Base-by-base conservation (phyloP, 768 basidiomycete genomes). In the Calocybe cyanea region DNA sequence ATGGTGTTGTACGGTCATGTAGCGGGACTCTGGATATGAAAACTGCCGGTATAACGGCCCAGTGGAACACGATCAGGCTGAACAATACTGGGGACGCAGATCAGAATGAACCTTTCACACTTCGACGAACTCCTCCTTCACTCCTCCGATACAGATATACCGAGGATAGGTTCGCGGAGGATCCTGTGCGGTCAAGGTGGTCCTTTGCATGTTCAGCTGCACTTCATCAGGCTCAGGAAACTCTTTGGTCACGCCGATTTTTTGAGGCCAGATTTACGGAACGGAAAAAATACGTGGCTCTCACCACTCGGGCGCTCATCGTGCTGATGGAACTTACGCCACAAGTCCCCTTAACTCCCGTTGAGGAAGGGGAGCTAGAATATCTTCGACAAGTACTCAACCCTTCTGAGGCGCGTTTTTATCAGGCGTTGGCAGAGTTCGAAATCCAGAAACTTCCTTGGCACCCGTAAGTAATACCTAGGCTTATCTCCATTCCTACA, bases 351-450 rank as follows among this genome's bases (percentile, higher is more conserved):
- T 52, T 67, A 28, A 58, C 50, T 14, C 40, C 42, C 18, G 51
- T 47, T 15, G 67, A 68, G 42, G 56, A 46, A 14, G 56, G 52
- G 7, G 63, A 66, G 40, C 51, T 64, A 37, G 60, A 65, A 14
- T 61, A 61, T 47, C 53, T 67, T 17, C 48, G 63, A 38, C 55
- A 57, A 25, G 54, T 60, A 19, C 47, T 68, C 28, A 59, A 64
- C 41, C 67, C 65, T 19, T 61, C 61, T 13, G 60, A 67, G 38
- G 63, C 67, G 24, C 54, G 67, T 10, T 64, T 68, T 37, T 68
- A 65, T 45, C 60, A 63, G 33, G 62, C 65, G 0, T 44, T 67
- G 8, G 60, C 60, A 21, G 53, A 62, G n/a, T 65, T 64, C 37
- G 58, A 65, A 46, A 63, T 63, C 18, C 60, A 62, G 24, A 65